Percentiles rank a stretch among this genome's conserved stretches.
Conservation (phyloP, 2,329 filamentous ascomycete species). For the Aspergillus ibericus region DNA sequence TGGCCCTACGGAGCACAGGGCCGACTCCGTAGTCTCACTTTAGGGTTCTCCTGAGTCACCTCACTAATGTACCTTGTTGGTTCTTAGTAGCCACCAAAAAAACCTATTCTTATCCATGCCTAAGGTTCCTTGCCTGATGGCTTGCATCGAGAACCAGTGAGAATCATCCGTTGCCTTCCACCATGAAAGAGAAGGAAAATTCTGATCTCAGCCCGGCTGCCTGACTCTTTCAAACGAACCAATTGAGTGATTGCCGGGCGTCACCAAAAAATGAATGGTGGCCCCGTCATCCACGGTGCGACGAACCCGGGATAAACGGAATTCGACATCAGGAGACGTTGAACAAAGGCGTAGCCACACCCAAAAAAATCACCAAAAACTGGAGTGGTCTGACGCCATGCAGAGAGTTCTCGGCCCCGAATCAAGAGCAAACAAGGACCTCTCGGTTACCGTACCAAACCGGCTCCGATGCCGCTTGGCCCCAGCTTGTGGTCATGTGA, state of each 20-base stretch:
- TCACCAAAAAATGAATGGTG: not conserved
- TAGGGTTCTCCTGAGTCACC: constrained; percentile 8
- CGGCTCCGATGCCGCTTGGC: not conserved
- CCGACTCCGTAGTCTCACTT: constrained; percentile 3
- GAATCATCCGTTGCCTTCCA: not conserved
- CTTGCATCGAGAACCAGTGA: not conserved
- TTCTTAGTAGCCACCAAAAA: not conserved
- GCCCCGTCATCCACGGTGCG: not conserved
- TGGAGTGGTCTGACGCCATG: constrained; percentile 6
- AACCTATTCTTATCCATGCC: not conserved
- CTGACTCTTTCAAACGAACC: not conserved
- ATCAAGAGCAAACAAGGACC: not conserved
- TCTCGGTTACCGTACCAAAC: not conserved
- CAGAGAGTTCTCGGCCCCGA: not conserved
- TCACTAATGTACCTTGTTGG: no score
- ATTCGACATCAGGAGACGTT: not conserved
- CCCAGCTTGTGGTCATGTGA: not conserved
- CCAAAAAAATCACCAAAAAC: not conserved
- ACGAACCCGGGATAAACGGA: not conserved
- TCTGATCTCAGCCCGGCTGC: not conserved
- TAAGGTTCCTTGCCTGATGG: not conserved
- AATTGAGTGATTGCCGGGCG: not conserved
- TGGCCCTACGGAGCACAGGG: constrained; percentile 5
- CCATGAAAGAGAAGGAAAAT: not conserved
- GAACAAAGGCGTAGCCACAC: not conserved